Percentiles rank a stretch among this genome's conserved stretches.
Evolutionary conservation across 305 asterid genomes (phyloP).

Genomic region (Solanum hybrid): DNA sequence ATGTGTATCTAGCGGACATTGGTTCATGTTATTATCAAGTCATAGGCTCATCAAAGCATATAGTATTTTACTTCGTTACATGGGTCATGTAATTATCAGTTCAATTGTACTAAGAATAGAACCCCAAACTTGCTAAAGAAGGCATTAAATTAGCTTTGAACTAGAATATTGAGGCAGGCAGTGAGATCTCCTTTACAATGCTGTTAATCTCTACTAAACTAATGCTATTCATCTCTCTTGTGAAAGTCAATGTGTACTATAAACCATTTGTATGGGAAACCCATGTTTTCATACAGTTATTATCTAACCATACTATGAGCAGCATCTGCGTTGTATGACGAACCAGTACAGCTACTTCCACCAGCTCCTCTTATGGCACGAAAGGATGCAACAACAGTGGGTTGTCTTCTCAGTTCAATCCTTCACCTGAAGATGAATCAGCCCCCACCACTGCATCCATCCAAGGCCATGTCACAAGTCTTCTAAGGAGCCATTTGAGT

Average conservation of each 20-base stretch:
- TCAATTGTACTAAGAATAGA: neutral
- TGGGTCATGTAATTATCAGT: neutral
- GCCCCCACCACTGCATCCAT: neutral
- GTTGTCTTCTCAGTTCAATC: neutral
- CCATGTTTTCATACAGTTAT: neutral
- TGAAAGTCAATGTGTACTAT: neutral
- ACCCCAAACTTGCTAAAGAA: neutral
- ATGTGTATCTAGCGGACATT: neutral
- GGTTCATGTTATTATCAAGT: no score
- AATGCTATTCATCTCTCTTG: neutral
- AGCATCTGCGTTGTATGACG: neutral
- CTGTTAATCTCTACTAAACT: neutral
- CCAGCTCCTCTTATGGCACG: neutral
- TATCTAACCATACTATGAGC: neutral
- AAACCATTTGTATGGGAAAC: neutral
- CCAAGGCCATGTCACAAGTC: constrained; percentile 23
- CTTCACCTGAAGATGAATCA: neutral
- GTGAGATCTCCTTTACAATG: neutral
- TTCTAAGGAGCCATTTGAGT: constrained; percentile 39
- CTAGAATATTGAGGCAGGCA: neutral
- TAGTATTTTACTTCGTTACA: no score
- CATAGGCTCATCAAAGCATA: no score
- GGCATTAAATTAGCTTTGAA: neutral
- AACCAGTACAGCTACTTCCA: neutral
- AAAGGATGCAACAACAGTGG: neutral